A percentile compares a stretch with the other conserved stretches of the same genome.
Conservation (phyloP, 73 alveolate genomes). For the Paramecium sexaurelia region DNA sequence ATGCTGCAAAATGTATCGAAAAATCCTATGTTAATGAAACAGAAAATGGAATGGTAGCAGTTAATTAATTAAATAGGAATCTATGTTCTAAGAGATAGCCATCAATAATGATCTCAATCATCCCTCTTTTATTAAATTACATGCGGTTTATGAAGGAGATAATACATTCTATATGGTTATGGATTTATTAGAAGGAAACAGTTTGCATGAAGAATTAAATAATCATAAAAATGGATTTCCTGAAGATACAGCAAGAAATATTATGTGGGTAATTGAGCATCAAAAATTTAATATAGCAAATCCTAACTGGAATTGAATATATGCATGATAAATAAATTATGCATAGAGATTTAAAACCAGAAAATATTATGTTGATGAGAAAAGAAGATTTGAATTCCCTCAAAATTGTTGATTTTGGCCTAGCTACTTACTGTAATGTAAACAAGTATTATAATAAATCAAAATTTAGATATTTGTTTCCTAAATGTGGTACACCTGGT, state of each 20-base stretch:
- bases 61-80: not conserved
- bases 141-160: conserved; percentile 69
- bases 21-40: conserved; percentile 59
- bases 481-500: conserved; percentile 40
- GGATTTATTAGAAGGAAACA: conserved; percentile 66
- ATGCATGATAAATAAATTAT: conserved; percentile 61
- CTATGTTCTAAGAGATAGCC: conserved; percentile 53
- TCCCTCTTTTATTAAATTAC: conserved; percentile 63
- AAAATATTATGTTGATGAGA: conserved; percentile 54
- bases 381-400: conserved; percentile 39
- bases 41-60: conserved; percentile 66
- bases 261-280: conserved; percentile 50
- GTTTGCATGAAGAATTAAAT: conserved; percentile 64
- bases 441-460: conserved; percentile 1
- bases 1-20: conserved; percentile 68
- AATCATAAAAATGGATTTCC: conserved; percentile 65
- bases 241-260: conserved; percentile 57
- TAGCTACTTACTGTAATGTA: conserved; percentile 58
- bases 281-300: conserved; percentile 60
- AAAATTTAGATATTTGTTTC: conserved; percentile 44
- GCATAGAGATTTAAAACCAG: conserved; percentile 71
- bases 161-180: conserved; percentile 64
- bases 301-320: conserved; percentile 63
- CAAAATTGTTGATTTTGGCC: conserved; percentile 67
- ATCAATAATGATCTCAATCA: conserved; percentile 58